Evolutionary conservation across 2,329 filamentous ascomycete species (phyloP), one percentile per base, ranked within the genome.

Genomic region (Beauveria caledonica): DNA sequence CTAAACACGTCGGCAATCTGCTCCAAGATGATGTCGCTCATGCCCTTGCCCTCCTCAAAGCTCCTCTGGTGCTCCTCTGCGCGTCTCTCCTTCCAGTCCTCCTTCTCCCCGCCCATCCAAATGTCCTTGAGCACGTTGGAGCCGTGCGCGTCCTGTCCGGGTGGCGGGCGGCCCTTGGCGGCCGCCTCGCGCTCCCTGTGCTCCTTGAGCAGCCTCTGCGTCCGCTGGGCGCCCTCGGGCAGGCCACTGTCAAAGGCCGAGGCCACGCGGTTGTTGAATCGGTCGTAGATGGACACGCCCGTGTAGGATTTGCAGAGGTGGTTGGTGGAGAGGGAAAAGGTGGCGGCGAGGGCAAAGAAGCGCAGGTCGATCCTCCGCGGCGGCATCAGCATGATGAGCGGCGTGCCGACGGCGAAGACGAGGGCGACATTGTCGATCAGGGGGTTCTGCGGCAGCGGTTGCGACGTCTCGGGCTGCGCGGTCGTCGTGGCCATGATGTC

Each of bases 101-200:
- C 75, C n/a, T 71, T 70, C 68, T 84, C 82, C 42, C 76, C 76
- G 39, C 83, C 84, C 78, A 84, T 81, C 84, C 83, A 86, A 17
- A 85, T 69, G 64, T 76, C 76, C 63, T 78, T 73, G 59, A 83
- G 68, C 53, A 71, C 54, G 64, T 51, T 66, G 62, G 62, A 69
- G 66, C 74, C 69, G 61, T 72, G 67, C 40, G 70, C 68, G 67
- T 49, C 49, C 60, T 69, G 64, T 5, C 29, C 23, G 19, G 58
- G 63, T 54, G 67, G 68, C 33, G 45, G 11, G 2, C 45, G n/a
- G 1, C 57, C 57, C 53, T 66, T 67, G 44, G 64, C 61, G 44
- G 69, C 68, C 9, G 71, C 71, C 65, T 74, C 71, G 25, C 72
- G 68, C 69, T 73, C 73, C 59, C 70, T 71, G 67, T 82, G 80